These are phyloP conservation scores for Choanephora cucurbitarum DNA, from an alignment of 371 early-diverging fungal species.

Conservation along the genomic window DNA sequence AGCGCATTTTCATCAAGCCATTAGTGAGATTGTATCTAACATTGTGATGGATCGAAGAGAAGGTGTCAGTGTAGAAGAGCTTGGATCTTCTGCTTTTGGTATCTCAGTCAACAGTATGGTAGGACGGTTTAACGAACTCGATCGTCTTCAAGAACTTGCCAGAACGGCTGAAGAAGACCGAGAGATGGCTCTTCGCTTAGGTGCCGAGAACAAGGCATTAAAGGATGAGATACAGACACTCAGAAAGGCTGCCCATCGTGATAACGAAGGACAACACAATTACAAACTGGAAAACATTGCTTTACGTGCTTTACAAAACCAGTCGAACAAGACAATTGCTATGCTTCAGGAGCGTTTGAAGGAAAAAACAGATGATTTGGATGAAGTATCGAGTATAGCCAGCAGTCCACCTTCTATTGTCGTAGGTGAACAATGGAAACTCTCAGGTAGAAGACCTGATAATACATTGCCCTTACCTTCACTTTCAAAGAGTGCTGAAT, in stretches of 20 bases:
- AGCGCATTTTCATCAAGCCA: slow-evolving; percentile 75
- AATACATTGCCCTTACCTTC: slow-evolving; percentile 1
- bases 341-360: slow-evolving; percentile 39
- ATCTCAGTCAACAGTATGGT: slow-evolving; percentile 58
- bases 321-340: slow-evolving; percentile 41
- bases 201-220: slow-evolving; percentile 47
- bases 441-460: slow-evolving; percentile 17
- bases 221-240: slow-evolving; percentile 24
- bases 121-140: slow-evolving; percentile 75
- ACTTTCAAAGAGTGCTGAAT: slow-evolving; percentile 2
- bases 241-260: slow-evolving; percentile 5
- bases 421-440: slow-evolving; percentile 44
- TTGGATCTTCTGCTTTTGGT: slow-evolving; percentile 32
- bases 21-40: slow-evolving; percentile 78
- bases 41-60: slow-evolving; percentile 79
- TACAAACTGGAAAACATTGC: slow-evolving; percentile 43
- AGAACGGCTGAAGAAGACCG: slow-evolving; percentile 39
- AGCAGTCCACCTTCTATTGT: slow-evolving; percentile 23
- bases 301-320: slow-evolving; percentile 38
- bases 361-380: slow-evolving; percentile 18
- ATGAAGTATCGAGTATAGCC: slow-evolving; percentile 11
- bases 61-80: slow-evolving; percentile 49
- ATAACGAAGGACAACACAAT: slow-evolving; percentile 14
- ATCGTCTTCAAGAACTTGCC: slow-evolving; percentile 63
- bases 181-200: slow-evolving; percentile 36